Evolutionary conservation across 805 yeast species (phyloP), one percentile per base, ranked within the genome.

Genomic region (Ogataea angusta): DNA sequence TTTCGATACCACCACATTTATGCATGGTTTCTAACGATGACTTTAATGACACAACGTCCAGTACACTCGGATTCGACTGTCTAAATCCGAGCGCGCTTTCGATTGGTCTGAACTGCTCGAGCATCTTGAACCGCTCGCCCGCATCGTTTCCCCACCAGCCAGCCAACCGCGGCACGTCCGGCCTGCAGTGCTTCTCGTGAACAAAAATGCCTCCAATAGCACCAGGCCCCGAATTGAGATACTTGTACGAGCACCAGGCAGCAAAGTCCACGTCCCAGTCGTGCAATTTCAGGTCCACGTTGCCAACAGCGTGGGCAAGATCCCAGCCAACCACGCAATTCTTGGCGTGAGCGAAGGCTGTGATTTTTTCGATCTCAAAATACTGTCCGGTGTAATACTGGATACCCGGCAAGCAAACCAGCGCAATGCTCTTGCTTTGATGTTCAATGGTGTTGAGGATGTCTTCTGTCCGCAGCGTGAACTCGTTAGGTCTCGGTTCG

Each of bases 61-160:
- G 62, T 8, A 90, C 95, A 47, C 89, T 81, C 2, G 96, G 96
- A 64, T 90, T 90, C 13, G 95, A 85, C 65, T 88, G 95, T 52
- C 95, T 72, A 62, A 81, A 90, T 0, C 95, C 95, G 17, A 85
- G 68, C 1, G 97, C 98, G 25, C 93, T 83, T n/a, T 72, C 66
- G 19, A 85, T 84, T 0, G 96, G 95, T 39, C 81, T 82, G 52
- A 87, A 90, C 21, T 69, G 53, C 54, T 82, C 90, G 42, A 74
- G 56, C 98, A 90, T 90, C 53, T 79, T 70, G 62, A 90, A 90
- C 46, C 98, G 66, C 25, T 77, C 77, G 2, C 54, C 52, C 0
- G 82, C 68, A 51, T 83, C 79, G 56, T 88, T 90, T 1, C 96
- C 97, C 96, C 97, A 90, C 98, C 98, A 90, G 1, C 98, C 98